Evolutionary conservation across 345 rosid species (phyloP), one percentile per base, ranked within the genome.

Genomic region (Euphorbia tirucalli): DNA sequence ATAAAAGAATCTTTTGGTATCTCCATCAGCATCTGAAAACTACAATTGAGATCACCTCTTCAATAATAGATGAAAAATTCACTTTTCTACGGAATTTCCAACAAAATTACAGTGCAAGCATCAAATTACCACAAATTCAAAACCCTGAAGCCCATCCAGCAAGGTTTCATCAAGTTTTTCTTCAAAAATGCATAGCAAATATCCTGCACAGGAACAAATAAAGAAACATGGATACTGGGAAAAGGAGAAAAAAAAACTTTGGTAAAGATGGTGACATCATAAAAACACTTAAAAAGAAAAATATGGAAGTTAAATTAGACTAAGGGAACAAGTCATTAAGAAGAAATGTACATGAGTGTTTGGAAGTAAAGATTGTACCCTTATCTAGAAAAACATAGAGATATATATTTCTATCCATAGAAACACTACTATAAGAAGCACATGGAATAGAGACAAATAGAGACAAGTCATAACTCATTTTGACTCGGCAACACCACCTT

Each of bases 1-100:
- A 81, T 94, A 92, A 79, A 90, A 92, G 77, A 81, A 94, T 77
- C 89, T 85, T 80, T 77, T 79, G 71, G 79, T 85, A 81, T 89
- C 92, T 65, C 87, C 96, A 79, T 87, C 96, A 69, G 64, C 67
- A 77, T 93, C 93, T 6, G 92, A 83, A 76, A 93, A 91, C 98
- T 93, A 80, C 61, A 65, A 74, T 70, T 24, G 43, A 74, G 18
- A 61, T 37, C 43, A 66, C 13, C 64, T 28, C 70, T 73, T 70
- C 66, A 15, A 30, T 37, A 78, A 62, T 16, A n/a, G n/a, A n/a
- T n/a, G n/a, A n/a, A n/a, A n/a, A n/a, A n/a, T n/a, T n/a, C n/a
- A n/a, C n/a, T n/a, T n/a, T n/a, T n/a, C n/a, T n/a, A n/a, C n/a
- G n/a, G n/a, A n/a, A n/a, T n/a, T n/a, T n/a, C n/a, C n/a, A n/a